Evolutionary conservation across 2,329 filamentous ascomycete species (phyloP), one percentile per base, ranked within the genome.

Genomic region (Trichophyton benhamiae): DNA sequence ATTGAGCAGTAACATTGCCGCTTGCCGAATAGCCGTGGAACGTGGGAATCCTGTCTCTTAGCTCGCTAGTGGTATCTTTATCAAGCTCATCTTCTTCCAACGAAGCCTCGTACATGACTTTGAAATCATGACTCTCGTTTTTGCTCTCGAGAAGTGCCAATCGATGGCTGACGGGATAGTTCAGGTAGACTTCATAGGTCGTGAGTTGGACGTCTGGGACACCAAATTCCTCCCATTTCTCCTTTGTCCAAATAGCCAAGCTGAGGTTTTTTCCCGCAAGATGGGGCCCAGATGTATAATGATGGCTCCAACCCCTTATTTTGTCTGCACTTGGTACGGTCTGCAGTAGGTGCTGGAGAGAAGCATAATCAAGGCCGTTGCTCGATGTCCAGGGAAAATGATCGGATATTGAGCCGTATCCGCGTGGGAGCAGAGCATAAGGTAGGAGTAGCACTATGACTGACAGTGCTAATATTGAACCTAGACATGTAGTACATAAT

Each of bases 11-110:
- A 57, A 95, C 92, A 72, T 97, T 95, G 30, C 92, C 92, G 63
- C 81, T 91, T 3, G 91, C 91, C 3, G 90, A 95, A 74, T 96
- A 97, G 60, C 92, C 94, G 70, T 97, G 92, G 77, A 97, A 97
- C 0, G 87, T 92, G 0, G 92, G 91, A 25, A 97, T 82, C 33
- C 89, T 80, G 68, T 91, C 82, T 8, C 82, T 75, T 53, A 90
- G 77, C 22, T 84, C 82, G 17, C 85, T 90, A 0, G 91, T 95
- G 2, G 85, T 82, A 71, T 99, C 94, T 59, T 95, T 86, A 0
- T 89, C 81, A 3, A 97, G 77, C 1, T 92, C 81, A 69, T 95
- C 90, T 73, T 99, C 94, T 67, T 88, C 84, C 46, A 97, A 76
- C 0, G 83, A 86, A 0, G 91, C 92, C 70, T 91, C 85, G 69